Evolutionary conservation across 306 rosid species (phyloP).

Genomic region (Prunus armeniaca): DNA sequence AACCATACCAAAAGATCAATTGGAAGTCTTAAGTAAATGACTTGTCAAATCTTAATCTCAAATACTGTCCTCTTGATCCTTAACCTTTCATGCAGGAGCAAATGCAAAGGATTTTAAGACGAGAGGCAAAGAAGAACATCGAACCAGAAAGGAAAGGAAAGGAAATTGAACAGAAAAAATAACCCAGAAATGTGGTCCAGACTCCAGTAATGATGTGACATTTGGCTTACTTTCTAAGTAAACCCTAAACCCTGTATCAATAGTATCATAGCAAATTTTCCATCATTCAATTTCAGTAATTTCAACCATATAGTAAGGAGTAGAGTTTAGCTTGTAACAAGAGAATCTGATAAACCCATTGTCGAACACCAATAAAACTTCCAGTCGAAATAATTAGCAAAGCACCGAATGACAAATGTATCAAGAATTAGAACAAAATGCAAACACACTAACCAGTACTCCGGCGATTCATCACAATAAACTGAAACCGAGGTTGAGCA

Average conservation of each 20-base stretch:
- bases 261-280: neutral
- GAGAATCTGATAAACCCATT: neutral
- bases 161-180: neutral
- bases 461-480: slow-evolving; percentile 89
- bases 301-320: neutral
- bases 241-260: neutral
- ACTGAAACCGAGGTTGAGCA: slow-evolving; percentile 79
- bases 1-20: neutral
- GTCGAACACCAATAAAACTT: neutral
- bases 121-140: neutral
- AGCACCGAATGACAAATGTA: neutral
- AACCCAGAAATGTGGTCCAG: neutral
- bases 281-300: neutral
- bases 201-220: neutral
- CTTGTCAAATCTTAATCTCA: neutral
- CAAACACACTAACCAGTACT: slow-evolving; percentile 55
- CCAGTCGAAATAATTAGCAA: neutral
- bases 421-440: neutral
- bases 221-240: neutral
- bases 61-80: neutral
- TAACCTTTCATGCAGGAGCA: neutral
- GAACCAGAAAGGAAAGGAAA: neutral
- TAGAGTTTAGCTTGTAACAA: neutral
- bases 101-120: neutral
- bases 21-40: neutral